Evolutionary conservation across 2,329 filamentous ascomycete species (phyloP).

Genomic region (Fusarium staphyleae): DNA sequence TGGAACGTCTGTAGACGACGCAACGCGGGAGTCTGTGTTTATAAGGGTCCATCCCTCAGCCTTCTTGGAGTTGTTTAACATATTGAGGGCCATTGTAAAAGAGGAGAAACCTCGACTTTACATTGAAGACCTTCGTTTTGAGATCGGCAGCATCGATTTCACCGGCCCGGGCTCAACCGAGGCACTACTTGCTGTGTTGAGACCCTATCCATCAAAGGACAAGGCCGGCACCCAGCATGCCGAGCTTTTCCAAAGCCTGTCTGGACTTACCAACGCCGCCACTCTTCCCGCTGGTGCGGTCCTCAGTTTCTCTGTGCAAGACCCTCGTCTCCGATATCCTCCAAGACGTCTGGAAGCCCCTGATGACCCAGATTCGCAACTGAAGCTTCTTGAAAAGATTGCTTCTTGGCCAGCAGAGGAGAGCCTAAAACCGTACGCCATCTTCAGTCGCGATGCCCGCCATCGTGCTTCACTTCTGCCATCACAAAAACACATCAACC

Average conservation of each 20-base stretch:
- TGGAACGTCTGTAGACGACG: conserved; percentile 39
- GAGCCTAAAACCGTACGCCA: conserved; percentile 52
- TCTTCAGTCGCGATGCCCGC: conserved; percentile 75
- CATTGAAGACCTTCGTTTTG: conserved; percentile 73
- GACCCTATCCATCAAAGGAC: conserved; percentile 52
- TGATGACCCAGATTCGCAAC: conserved; percentile 47
- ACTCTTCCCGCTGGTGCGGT: conserved; percentile 73
- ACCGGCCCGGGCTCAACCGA: conserved; percentile 79
- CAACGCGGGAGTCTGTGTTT: conserved; percentile 55
- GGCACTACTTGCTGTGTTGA: conserved; percentile 73
- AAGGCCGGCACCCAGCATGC: conserved; percentile 50
- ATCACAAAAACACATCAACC: conserved; percentile 82
- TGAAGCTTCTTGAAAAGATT: conserved; percentile 64
- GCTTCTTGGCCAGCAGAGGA: conserved; percentile 72
- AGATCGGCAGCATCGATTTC: conserved; percentile 67
- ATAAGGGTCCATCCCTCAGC: conserved; percentile 84
- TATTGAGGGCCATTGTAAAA: conserved; percentile 64
- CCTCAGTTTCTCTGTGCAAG: conserved; percentile 75
- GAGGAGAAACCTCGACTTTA: conserved; percentile 67
- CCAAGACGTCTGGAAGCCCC: conserved; percentile 62
- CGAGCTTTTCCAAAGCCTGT: conserved; percentile 59
- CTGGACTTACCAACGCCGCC: conserved; percentile 70
- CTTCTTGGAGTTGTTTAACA: conserved; percentile 72
- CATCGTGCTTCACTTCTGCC: conserved; percentile 70
- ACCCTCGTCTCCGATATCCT: conserved; percentile 83